phyloP scores from a whole-genome alignment of 441 rosid species.

The Biscutella laevigata region DNA sequence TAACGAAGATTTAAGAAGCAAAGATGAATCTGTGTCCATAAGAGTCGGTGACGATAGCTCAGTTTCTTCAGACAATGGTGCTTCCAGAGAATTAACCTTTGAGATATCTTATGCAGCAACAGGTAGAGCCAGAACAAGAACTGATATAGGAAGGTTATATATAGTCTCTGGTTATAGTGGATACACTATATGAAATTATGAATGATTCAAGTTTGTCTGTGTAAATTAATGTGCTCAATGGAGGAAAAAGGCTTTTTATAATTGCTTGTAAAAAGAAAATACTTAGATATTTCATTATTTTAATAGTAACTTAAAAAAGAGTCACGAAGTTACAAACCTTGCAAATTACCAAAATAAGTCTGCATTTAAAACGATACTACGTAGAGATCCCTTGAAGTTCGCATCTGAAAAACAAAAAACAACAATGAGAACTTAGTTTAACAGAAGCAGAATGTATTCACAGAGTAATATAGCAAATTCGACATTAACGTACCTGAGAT shows the following conservation, averaged over 20 bases:
- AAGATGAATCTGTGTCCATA: conserved; percentile 12
- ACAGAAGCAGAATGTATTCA: too few species aligned
- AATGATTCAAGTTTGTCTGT: conserved; percentile 12
- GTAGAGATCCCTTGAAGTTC: background rate
- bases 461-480: background rate
- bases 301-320: background rate
- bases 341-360: background rate
- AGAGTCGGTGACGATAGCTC: conserved; percentile 19
- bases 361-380: background rate
- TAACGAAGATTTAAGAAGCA: conserved; percentile 20
- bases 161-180: conserved; percentile 12
- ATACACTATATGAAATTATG: background rate
- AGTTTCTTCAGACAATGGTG: conserved; percentile 18
- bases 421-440: too few species aligned
- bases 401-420: background rate
- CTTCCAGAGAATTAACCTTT: conserved; percentile 14
- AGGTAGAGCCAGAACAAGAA: conserved; percentile 21
- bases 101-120: conserved; percentile 19
- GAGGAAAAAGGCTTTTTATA: background rate
- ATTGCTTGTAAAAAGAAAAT: background rate
- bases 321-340: background rate
- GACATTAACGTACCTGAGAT: conserved; percentile 5
- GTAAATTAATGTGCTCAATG: conserved; percentile 20
- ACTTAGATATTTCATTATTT: background rate
- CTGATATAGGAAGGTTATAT: conserved; percentile 22